phyloP scores from a whole-genome alignment of 306 rosid genomes.

The Vicia sativa region DNA sequence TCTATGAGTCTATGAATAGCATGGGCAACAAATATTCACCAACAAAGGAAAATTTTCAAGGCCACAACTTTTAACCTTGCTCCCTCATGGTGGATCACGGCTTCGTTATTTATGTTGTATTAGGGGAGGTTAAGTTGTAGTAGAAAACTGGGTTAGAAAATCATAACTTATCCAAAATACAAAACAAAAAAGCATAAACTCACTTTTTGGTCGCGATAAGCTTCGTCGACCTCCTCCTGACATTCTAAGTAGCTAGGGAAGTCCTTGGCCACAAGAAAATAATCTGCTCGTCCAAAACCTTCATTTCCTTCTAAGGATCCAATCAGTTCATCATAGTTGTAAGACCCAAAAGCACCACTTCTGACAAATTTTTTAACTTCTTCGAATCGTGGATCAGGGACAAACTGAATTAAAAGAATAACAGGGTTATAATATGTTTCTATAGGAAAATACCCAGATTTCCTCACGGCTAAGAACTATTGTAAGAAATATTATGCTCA shows the following conservation, averaged over 20 bases:
- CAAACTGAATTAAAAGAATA: constrained; percentile 60
- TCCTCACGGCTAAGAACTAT: constrained; percentile 16
- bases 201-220: constrained; percentile 79
- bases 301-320: constrained; percentile 93
- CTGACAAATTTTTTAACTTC: constrained; percentile 79
- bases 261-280: constrained; percentile 97
- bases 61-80: not conserved
- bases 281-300: constrained; percentile 93
- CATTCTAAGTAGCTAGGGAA: constrained; percentile 96
- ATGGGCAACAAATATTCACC: constrained; percentile 28
- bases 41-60: constrained; percentile 6
- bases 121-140: not conserved
- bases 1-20: constrained; percentile 16
- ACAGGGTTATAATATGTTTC: constrained; percentile 37
- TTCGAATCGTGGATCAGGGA: constrained; percentile 90
- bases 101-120: not conserved
- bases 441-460: constrained; percentile 22
- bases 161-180: constrained; percentile 8
- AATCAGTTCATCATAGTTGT: constrained; percentile 73
- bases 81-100: not conserved
- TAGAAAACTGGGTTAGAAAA: not conserved
- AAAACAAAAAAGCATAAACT: constrained; percentile 29
- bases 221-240: constrained; percentile 88
- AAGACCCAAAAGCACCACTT: constrained; percentile 85
- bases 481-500: constrained; percentile 12